Evolutionary conservation across 176 grass and related monocot species (phyloP).

Genomic region (Oryza nivara): DNA sequence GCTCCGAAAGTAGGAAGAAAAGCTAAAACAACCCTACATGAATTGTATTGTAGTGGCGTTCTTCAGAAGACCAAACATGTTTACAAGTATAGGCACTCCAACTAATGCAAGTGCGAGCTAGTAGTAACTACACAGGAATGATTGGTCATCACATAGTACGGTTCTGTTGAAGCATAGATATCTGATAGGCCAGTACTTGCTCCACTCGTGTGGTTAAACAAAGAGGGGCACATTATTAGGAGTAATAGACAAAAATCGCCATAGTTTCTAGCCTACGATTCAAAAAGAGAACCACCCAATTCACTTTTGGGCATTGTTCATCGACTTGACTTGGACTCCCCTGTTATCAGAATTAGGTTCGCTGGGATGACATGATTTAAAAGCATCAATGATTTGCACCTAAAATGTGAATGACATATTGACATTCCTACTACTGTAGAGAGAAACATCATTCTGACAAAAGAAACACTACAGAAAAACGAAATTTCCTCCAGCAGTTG

Average conservation of each 20-base stretch:
- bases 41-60: neutral
- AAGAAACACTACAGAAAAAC: neutral
- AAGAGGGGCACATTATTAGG: neutral
- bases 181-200: neutral
- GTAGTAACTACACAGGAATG: neutral
- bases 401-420: neutral
- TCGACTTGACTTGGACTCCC: slow-evolving; percentile 10
- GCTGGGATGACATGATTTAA: slow-evolving; percentile 1
- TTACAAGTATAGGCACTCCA: neutral
- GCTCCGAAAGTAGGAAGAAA: neutral
- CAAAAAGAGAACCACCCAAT: slow-evolving; percentile 2
- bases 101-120: neutral
- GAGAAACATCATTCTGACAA: neutral
- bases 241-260: neutral
- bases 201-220: neutral
- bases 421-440: neutral
- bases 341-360: slow-evolving; percentile 16
- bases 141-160: neutral
- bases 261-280: slow-evolving; percentile 4
- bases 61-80: neutral
- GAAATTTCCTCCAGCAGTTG: neutral
- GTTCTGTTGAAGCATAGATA: slow-evolving; percentile 27
- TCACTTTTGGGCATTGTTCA: slow-evolving; percentile 8
- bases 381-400: slow-evolving; percentile 22
- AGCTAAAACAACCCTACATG: neutral